These are phyloP conservation scores for Blastobotrys apis DNA, from an alignment of 1,139 yeast species.

Conservation along the genomic window DNA sequence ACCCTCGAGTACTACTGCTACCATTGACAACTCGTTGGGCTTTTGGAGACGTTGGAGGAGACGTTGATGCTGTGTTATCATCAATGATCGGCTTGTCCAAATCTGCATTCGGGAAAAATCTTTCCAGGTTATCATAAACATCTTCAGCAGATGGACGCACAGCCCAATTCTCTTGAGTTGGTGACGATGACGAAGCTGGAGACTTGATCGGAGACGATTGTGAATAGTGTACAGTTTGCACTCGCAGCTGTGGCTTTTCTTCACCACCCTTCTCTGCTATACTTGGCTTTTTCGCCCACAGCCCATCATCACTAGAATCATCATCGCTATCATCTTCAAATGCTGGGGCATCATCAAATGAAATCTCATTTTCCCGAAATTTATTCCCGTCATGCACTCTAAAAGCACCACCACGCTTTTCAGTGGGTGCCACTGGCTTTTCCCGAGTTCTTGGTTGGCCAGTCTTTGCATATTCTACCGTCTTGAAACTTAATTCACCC, in stretches of 20 bases:
- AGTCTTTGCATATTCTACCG: neutral
- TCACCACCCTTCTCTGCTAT: slow-evolving; percentile 14
- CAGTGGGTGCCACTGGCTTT: neutral
- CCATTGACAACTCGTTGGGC: neutral
- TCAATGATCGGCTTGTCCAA: slow-evolving; percentile 89
- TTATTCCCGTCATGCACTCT: no score
- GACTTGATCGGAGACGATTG: slow-evolving; percentile 20
- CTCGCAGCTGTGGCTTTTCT: slow-evolving; percentile 21
- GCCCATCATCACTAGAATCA: slow-evolving; percentile 47
- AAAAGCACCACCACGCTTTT: slow-evolving; percentile 1
- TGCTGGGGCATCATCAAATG: slow-evolving; percentile 69
- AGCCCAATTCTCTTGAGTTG: slow-evolving; percentile 38
- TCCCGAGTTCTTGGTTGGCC: neutral
- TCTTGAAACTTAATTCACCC: neutral
- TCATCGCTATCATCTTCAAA: slow-evolving; percentile 45
- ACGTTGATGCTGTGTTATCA: slow-evolving; percentile 45
- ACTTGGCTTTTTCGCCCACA: slow-evolving; percentile 55
- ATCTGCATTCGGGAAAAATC: slow-evolving; percentile 88
- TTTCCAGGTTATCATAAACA: slow-evolving; percentile 83
- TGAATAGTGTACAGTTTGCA: slow-evolving; percentile 19
- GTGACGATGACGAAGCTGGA: slow-evolving; percentile 29
- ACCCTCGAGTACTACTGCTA: slow-evolving; percentile 5
- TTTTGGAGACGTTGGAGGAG: slow-evolving; percentile 56
- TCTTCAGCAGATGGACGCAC: slow-evolving; percentile 95
- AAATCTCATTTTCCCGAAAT: slow-evolving; percentile 62